Evolutionary conservation across 192 early-diverging fungal species (phyloP).

Genomic region (Helicostylum pulchrum): DNA sequence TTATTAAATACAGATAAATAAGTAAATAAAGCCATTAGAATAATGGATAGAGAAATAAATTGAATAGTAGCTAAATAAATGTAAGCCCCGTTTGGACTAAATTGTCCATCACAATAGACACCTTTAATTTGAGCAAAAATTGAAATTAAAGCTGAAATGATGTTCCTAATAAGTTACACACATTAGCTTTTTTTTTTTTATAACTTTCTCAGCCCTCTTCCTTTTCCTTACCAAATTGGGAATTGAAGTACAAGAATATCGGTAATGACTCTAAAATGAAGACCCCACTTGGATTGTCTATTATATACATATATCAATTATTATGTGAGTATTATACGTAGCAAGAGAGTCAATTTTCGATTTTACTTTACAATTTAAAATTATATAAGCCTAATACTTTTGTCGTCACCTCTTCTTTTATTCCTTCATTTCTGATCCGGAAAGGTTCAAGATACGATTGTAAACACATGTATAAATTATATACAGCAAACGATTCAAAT

Average conservation of each 20-base stretch:
- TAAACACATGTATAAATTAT: constrained; percentile 30
- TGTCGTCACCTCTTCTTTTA: constrained; percentile 16
- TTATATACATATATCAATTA: background rate
- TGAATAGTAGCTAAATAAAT: constrained; percentile 28
- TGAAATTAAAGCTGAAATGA: constrained; percentile 30
- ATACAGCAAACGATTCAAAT: constrained; percentile 39
- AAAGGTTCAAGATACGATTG: constrained; percentile 33
- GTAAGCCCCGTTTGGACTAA: constrained; percentile 28
- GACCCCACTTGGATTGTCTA: constrained; percentile 40
- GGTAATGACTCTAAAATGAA: constrained; percentile 37
- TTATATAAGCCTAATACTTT: constrained; percentile 25
- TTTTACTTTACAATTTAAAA: constrained; percentile 27
- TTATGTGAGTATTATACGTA: background rate
- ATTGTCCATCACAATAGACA: constrained; percentile 25
- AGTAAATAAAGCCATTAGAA: constrained; percentile 35
- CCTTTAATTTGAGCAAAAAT: constrained; percentile 34
- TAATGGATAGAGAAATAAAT: constrained; percentile 32
- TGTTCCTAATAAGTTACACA: constrained; percentile 20
- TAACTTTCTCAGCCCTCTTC: background rate
- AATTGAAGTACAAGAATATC: constrained; percentile 37
- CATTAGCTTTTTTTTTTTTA: background rate
- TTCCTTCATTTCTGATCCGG: constrained; percentile 20
- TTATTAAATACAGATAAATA: constrained; percentile 28
- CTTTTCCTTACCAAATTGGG: constrained; percentile 32
- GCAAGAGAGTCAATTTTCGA: background rate